phyloP scores from a whole-genome alignment of 2,329 filamentous ascomycete genomes.

The Botrytis tulipae region DNA sequence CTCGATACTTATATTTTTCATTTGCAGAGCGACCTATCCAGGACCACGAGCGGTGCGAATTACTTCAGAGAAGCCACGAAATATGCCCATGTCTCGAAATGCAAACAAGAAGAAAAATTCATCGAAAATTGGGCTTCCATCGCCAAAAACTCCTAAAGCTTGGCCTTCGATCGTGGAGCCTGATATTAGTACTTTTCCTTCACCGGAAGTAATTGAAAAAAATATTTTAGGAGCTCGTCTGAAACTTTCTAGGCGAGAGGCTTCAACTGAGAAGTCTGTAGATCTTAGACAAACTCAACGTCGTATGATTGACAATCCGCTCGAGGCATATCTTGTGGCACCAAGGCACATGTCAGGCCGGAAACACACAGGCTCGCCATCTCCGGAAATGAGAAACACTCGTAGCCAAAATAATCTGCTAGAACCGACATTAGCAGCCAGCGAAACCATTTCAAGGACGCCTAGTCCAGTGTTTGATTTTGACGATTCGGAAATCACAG shows the following conservation, averaged over 20 bases:
- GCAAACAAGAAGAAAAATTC: background rate
- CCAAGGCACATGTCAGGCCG: background rate
- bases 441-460: background rate
- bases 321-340: background rate
- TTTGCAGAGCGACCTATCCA: conserved; percentile 5
- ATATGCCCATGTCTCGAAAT: background rate
- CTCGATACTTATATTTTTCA: background rate
- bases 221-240: background rate
- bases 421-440: background rate
- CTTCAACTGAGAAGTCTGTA: background rate
- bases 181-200: conserved; percentile 15
- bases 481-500: conserved; percentile 10
- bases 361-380: background rate
- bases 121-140: conserved; percentile 5
- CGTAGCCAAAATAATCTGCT: background rate
- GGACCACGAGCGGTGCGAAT: conserved; percentile 8
- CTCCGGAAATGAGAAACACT: background rate
- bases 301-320: background rate
- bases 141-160: conserved; percentile 16
- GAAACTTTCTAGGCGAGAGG: background rate
- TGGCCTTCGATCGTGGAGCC: conserved; percentile 15
- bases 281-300: too few relatives aligned
- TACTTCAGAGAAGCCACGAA: background rate
- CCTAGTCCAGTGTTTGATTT: conserved; percentile 18
- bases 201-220: background rate